Evolutionary conservation across 1,139 yeast species (phyloP).

Genomic region (Yamadazyma epiphylla): DNA sequence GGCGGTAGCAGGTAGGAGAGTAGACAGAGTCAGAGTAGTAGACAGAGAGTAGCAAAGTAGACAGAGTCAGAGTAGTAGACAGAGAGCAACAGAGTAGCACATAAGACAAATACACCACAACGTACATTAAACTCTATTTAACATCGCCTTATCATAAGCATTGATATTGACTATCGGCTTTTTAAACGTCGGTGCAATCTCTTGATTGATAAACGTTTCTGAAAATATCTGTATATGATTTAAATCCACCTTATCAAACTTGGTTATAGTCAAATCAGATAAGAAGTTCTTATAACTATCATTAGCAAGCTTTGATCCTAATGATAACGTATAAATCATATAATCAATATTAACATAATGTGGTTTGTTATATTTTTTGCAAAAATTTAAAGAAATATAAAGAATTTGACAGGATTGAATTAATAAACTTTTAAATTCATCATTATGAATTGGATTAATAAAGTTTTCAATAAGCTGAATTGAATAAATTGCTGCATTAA

Average conservation of each 20-base stretch:
- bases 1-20: too few relatives aligned
- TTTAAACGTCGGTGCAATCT: slow-evolving; percentile 12
- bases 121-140: slow-evolving; percentile 4
- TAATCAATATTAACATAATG: slow-evolving; percentile 5
- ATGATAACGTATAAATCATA: slow-evolving; percentile 1
- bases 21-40: too few relatives aligned
- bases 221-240: slow-evolving; percentile 14
- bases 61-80: neutral
- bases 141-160: slow-evolving; percentile 5
- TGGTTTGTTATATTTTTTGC: slow-evolving; percentile 2
- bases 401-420: slow-evolving; percentile 6
- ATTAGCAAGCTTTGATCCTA: neutral
- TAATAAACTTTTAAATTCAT: neutral
- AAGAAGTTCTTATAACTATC: neutral
- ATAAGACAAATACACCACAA: too few relatives aligned
- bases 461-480: slow-evolving; percentile 1
- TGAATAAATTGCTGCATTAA: slow-evolving; percentile 6
- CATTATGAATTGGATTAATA: neutral
- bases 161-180: slow-evolving; percentile 3
- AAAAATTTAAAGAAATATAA: slow-evolving; percentile 4
- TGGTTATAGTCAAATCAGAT: slow-evolving; percentile 1
- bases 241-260: neutral
- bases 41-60: too few relatives aligned
- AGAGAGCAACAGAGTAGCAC: slow-evolving; percentile 1
- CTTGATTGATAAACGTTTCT: slow-evolving; percentile 18